These are phyloP conservation scores for Fusarium decemcellulare DNA, from an alignment of 2,329 filamentous ascomycete species.

Conservation along the genomic window DNA sequence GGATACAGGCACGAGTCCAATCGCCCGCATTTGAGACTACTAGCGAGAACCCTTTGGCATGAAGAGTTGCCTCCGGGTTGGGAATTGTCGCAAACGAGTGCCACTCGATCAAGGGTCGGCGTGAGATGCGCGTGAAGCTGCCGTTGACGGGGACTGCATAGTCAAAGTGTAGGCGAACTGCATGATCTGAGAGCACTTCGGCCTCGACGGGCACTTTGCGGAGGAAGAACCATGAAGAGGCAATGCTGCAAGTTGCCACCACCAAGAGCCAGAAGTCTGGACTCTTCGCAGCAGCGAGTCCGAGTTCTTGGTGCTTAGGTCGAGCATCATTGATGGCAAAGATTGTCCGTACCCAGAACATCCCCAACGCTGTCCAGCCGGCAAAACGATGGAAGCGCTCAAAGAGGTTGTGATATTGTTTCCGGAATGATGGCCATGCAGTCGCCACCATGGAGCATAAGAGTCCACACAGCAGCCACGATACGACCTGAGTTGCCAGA, in stretches of 20 bases:
- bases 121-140: conserved; percentile 68
- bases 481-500: conserved; percentile 61
- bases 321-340: conserved; percentile 64
- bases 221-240: conserved; percentile 81
- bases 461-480: conserved; percentile 70
- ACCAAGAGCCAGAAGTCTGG: conserved; percentile 77
- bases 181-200: conserved; percentile 79
- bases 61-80: conserved; percentile 57
- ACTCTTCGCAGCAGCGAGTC: conserved; percentile 53
- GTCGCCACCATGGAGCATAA: conserved; percentile 72
- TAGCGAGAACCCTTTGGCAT: conserved; percentile 71
- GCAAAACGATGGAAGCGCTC: conserved; percentile 80
- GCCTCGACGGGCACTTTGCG: conserved; percentile 76
- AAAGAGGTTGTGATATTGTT: conserved; percentile 76
- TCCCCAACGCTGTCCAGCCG: conserved; percentile 76
- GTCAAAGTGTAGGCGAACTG: conserved; percentile 78
- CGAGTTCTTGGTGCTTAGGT: conserved; percentile 51
- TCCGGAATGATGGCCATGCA: conserved; percentile 75
- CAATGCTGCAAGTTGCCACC: conserved; percentile 74
- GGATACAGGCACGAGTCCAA: conserved; percentile 78
- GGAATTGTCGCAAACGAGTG: conserved; percentile 84
- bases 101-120: conserved; percentile 77
- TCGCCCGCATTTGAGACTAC: conserved; percentile 82
- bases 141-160: conserved; percentile 70
- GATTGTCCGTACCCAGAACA: conserved; percentile 76